Percentiles rank a stretch among this genome's conserved stretches.
These are phyloP conservation scores for Cinchona pubescens DNA, from an alignment of 257 asterid species.

Conservation along the genomic window DNA sequence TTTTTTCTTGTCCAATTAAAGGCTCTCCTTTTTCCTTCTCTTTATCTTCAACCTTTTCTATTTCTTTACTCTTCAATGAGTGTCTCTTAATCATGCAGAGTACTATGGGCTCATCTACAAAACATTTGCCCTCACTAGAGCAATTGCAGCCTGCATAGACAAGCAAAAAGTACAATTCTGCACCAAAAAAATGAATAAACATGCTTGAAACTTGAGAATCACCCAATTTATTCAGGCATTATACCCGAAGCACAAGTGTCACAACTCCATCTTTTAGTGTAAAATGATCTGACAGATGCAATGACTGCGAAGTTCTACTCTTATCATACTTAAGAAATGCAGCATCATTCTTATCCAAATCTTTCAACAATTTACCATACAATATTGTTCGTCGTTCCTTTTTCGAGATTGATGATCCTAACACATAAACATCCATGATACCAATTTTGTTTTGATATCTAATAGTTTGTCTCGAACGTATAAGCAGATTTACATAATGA, in stretches of 20 bases:
- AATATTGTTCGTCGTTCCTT: constrained; percentile 63
- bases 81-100: too few species aligned
- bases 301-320: constrained; percentile 90
- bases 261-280: constrained; percentile 57
- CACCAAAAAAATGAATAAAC: constrained; percentile 8
- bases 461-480: background rate
- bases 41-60: too few species aligned
- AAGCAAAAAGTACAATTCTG: constrained; percentile 18
- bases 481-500: background rate
- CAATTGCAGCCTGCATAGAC: constrained; percentile 61
- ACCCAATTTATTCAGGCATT: constrained; percentile 1
- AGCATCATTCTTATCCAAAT: constrained; percentile 82
- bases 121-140: constrained; percentile 89
- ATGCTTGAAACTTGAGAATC: background rate
- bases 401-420: constrained; percentile 44
- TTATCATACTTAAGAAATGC: constrained; percentile 70
- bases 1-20: too few species aligned
- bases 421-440: constrained; percentile 17
- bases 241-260: constrained; percentile 69
- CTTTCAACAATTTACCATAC: constrained; percentile 70
- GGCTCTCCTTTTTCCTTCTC: too few species aligned
- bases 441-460: background rate
- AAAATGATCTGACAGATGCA: constrained; percentile 79
- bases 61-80: too few species aligned
- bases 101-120: constrained; percentile 60